phyloP scores from a whole-genome alignment of 2,329 filamentous ascomycete genomes.

The Aspergillus chevalieri region DNA sequence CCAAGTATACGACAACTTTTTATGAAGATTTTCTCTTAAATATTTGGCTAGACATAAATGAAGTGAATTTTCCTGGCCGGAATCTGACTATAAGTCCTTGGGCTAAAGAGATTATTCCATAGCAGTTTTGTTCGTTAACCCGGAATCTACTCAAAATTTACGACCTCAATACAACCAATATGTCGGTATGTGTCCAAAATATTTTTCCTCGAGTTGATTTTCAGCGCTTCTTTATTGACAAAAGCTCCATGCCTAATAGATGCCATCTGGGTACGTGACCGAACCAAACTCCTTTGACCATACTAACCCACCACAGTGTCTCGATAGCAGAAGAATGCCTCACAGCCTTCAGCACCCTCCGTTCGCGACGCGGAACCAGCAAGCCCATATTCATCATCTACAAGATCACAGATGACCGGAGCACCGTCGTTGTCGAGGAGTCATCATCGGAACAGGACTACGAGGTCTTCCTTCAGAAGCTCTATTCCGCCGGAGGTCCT shows the following conservation, averaged over 20 bases:
- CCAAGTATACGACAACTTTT: neutral
- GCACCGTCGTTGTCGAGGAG: slow-evolving; percentile 4
- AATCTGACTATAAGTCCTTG: neutral
- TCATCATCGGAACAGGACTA: slow-evolving; percentile 6
- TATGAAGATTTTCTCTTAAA: neutral
- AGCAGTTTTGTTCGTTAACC: neutral
- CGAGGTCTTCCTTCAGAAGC: slow-evolving; percentile 7
- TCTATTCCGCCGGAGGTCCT: slow-evolving; percentile 4
- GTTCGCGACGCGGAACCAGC: neutral
- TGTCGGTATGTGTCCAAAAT: neutral
- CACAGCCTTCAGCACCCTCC: slow-evolving; percentile 3
- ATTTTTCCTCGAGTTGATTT: neutral
- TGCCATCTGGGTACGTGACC: neutral
- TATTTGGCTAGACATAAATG: neutral
- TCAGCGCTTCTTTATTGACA: neutral
- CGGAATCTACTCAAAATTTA: neutral
- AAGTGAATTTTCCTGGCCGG: neutral
- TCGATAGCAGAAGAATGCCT: neutral
- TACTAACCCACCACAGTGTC: neutral
- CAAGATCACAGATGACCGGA: slow-evolving; percentile 9
- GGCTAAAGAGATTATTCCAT: neutral
- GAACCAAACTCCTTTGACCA: neutral
- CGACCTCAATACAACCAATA: neutral
- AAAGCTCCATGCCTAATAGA: neutral
- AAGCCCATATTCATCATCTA: slow-evolving; percentile 9